Percentiles rank a stretch among this genome's conserved stretches.
Conservation (phyloP, 2,329 filamentous ascomycete genomes). For the Pezicula neosporulosa region DNA sequence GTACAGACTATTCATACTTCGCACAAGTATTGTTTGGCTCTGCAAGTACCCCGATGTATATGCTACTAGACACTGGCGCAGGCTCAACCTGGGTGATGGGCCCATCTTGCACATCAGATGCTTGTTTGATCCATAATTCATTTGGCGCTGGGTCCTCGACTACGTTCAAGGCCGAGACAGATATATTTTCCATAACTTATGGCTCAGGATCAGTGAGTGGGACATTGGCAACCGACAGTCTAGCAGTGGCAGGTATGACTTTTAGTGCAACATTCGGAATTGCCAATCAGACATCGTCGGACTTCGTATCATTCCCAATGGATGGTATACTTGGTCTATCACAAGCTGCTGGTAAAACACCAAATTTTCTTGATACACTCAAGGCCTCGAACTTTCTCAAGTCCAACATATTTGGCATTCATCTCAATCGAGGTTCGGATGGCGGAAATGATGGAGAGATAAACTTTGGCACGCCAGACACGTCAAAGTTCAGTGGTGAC, state of each 20-base stretch:
- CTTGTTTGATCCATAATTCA: conserved; percentile 67
- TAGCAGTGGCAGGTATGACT: conserved; percentile 63
- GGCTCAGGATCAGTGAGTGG: conserved; percentile 75
- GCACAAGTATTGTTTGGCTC: conserved; percentile 55
- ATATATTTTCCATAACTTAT: conserved; percentile 66
- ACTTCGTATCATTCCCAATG: conserved; percentile 77
- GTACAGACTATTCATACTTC: conserved; percentile 65
- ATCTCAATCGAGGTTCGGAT: conserved; percentile 64
- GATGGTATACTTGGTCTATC: conserved; percentile 84
- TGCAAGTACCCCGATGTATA: conserved; percentile 47
- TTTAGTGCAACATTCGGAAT: conserved; percentile 68
- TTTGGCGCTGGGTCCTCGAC: conserved; percentile 66
- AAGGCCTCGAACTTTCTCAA: conserved; percentile 50
- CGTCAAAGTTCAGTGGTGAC: conserved; percentile 61
- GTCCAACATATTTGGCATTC: conserved; percentile 69
- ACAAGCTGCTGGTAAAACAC: conserved; percentile 47
- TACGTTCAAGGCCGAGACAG: conserved; percentile 50
- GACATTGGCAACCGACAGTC: conserved; percentile 59
- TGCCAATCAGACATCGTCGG: conserved; percentile 65
- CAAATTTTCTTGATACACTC: conserved; percentile 66
- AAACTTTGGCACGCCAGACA: conserved; percentile 70
- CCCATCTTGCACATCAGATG: conserved; percentile 58
- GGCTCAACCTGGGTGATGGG: conserved; percentile 84
- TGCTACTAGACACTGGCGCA: conserved; percentile 65
- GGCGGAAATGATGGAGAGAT: conserved; percentile 70